Percentiles rank a stretch among this genome's conserved stretches.
Evolutionary conservation across 2,329 filamentous ascomycete genomes (phyloP).

Genomic region (Epichloe sibirici): DNA sequence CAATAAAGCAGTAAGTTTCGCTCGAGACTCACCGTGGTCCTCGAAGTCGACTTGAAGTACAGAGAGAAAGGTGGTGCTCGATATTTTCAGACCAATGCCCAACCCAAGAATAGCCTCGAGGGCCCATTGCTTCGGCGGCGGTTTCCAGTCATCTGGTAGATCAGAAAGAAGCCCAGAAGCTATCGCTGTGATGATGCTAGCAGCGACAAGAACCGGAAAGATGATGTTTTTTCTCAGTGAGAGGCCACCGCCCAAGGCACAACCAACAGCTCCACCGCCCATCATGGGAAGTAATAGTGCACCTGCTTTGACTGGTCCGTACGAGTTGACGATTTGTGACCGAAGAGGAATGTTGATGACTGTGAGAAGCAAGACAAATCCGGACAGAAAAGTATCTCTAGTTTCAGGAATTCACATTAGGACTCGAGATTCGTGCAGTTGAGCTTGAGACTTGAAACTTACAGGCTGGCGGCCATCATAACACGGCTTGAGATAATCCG

Average conservation of each 20-base stretch:
- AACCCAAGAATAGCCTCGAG: slow-evolving; percentile 10
- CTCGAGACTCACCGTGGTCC: slow-evolving; percentile 9
- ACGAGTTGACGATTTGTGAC: slow-evolving; percentile 12
- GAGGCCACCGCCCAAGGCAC: slow-evolving; percentile 7
- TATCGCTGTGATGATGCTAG: slow-evolving; percentile 9
- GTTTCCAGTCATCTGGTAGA: slow-evolving; percentile 4
- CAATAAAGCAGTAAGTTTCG: not conserved
- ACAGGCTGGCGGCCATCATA: slow-evolving; percentile 10
- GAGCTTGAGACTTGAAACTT: not conserved
- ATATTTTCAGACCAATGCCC: slow-evolving; percentile 10
- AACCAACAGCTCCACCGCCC: slow-evolving; percentile 10
- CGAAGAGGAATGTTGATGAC: slow-evolving; percentile 14
- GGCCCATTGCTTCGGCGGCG: slow-evolving; percentile 9
- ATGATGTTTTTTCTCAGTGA: slow-evolving; percentile 9
- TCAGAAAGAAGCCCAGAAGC: slow-evolving; percentile 9
- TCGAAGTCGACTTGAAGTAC: slow-evolving; percentile 11
- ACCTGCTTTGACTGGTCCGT: slow-evolving; percentile 12
- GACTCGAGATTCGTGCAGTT: too few relatives aligned
- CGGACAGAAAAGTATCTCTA: slow-evolving; percentile 10
- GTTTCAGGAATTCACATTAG: too few relatives aligned
- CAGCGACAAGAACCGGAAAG: slow-evolving; percentile 9
- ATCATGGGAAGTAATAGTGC: slow-evolving; percentile 11
- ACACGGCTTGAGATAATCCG: slow-evolving; percentile 10
- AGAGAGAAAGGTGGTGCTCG: slow-evolving; percentile 11
- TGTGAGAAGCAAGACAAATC: slow-evolving; percentile 11